These are phyloP conservation scores for Clausena lansium DNA, from an alignment of 345 rosid genomes.

Conservation along the genomic window DNA sequence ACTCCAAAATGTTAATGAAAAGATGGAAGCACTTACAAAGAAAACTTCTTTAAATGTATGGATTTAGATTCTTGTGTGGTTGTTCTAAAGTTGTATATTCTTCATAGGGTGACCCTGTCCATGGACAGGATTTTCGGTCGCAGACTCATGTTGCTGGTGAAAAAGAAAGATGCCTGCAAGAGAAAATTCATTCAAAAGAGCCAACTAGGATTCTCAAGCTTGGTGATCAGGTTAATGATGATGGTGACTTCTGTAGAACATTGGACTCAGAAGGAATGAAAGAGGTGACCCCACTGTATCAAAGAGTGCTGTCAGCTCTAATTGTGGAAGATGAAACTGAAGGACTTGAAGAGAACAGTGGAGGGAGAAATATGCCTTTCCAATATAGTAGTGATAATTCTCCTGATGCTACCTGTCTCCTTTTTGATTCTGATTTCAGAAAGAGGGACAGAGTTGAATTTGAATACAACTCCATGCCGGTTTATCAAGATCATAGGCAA, in stretches of 20 bases:
- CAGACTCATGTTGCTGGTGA: constrained; percentile 22
- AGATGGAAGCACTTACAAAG: not conserved
- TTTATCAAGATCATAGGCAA: constrained; percentile 29
- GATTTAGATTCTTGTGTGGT: not conserved
- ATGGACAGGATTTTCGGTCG: constrained; percentile 27
- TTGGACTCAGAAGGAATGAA: constrained; percentile 21
- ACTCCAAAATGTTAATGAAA: not conserved
- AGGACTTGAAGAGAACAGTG: constrained; percentile 34
- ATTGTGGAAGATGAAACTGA: constrained; percentile 48
- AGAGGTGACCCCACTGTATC: constrained; percentile 44
- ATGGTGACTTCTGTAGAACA: constrained; percentile 22
- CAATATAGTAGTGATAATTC: constrained; percentile 24
- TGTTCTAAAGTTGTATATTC: constrained; percentile 7
- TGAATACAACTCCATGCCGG: constrained; percentile 25
- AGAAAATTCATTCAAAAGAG: constrained; percentile 18
- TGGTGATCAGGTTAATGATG: constrained; percentile 16
- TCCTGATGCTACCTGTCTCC: constrained; percentile 15
- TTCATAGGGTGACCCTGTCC: constrained; percentile 28
- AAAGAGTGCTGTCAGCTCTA: constrained; percentile 56
- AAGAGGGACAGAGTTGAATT: constrained; percentile 29
- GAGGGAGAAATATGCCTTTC: constrained; percentile 27
- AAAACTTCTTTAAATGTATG: not conserved
- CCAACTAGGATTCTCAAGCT: constrained; percentile 11
- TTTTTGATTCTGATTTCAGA: constrained; percentile 22
- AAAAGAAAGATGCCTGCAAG: constrained; percentile 22